phyloP scores from a whole-genome alignment of 176 grass and related monocot genomes.

The Oryza glumipatula region DNA sequence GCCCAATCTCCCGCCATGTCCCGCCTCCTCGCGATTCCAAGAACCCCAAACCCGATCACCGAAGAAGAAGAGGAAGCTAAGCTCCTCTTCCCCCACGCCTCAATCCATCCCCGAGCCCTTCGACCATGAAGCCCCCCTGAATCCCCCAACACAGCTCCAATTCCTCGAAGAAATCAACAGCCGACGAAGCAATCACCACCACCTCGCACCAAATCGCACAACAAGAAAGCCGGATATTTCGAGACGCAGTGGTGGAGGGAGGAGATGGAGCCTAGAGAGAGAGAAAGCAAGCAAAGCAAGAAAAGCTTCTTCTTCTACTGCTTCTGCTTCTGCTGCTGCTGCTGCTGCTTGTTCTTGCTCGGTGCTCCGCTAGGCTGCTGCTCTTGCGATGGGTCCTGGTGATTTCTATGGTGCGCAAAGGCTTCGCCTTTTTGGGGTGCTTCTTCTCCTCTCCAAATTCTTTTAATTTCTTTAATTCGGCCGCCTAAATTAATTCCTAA shows the following conservation, averaged over 20 bases:
- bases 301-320: too few relatives aligned
- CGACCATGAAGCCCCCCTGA: conserved; percentile 43
- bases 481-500: conserved; percentile 17
- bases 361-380: conserved; percentile 16
- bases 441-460: conserved; percentile 35
- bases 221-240: conserved; percentile 23
- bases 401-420: conserved; percentile 54
- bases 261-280: neutral
- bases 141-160: conserved; percentile 16
- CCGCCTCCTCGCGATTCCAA: neutral
- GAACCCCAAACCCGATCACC: conserved; percentile 31
- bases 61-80: conserved; percentile 55
- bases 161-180: conserved; percentile 20
- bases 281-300: neutral
- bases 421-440: conserved; percentile 37
- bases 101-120: conserved; percentile 61
- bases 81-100: conserved; percentile 54
- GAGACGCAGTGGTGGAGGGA: conserved; percentile 16
- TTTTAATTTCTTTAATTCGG: conserved; percentile 49
- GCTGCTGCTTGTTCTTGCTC: conserved; percentile 38
- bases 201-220: conserved; percentile 26
- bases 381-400: conserved; percentile 25
- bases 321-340: neutral
- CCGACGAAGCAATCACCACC: conserved; percentile 17
- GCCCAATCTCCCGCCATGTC: conserved; percentile 24